Evolutionary conservation across 225 moss, liverwort and hornwort genomes (phyloP), one percentile per base, ranked within the genome.

Genomic region (Physcomitrium patens): DNA sequence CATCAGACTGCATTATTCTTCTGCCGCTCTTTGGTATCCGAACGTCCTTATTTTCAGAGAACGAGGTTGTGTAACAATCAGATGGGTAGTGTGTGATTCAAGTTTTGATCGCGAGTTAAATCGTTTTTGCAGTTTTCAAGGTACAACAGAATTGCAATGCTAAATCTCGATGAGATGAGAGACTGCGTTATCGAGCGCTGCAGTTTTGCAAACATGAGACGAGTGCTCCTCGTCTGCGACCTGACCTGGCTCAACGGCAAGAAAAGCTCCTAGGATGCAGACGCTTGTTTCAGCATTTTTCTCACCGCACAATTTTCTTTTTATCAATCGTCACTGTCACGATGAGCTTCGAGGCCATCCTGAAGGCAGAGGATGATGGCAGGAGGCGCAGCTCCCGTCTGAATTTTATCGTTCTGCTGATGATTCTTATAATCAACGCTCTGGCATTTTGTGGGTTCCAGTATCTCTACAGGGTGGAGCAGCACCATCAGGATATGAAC

Each of bases 311-410:
- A 2, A n/a, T n/a, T 37, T 1, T 7, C 5, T 37, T 37, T 37
- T 37, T 17, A 51, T 31, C 22, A 68, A 27, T 45, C 7, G 22
- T 10, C 9, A 12, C 7, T 15, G 73, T 4, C 45, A 74, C 51
- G n/a, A 89, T 89, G 88, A 83, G 88, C 68, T 80, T 89, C 46
- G 88, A 89, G 56, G 88, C 88, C 7, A 74, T 49, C 42, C 49
- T 74, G 83, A 89, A 89, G 79, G 85, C 89, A 11, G 86, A 78
- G 65, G 86, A 89, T 47, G 76, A 74, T 3, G 77, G 65, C 68
- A 89, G 75, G 77, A 73, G 68, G 64, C 83, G 81, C 56, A 54
- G 49, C 71, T 71, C 68, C 24, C 86, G 83, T 6, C 78, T 65
- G 9, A 81, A 81, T 60, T 50, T 89, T 1, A 14, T 83, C 19